phyloP scores from a whole-genome alignment of 176 grass and related monocot genomes.

The Avena atlantica region DNA sequence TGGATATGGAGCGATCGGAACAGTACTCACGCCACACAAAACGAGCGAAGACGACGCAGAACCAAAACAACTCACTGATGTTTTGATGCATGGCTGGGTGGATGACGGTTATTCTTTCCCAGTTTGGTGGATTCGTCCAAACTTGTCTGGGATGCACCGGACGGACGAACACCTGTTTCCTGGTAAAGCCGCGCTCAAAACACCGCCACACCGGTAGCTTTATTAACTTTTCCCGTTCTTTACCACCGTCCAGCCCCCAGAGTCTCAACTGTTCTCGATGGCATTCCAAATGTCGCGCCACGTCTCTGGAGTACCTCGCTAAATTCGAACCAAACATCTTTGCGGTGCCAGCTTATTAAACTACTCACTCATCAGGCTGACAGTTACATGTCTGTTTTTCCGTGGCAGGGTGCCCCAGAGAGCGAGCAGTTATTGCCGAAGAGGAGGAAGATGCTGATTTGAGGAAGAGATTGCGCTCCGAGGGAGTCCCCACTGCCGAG shows the following conservation, averaged over 20 bases:
- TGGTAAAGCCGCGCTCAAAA: neutral
- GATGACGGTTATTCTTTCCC: neutral
- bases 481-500: too few relatives aligned
- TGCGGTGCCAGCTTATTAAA: neutral
- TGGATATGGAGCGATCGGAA: neutral
- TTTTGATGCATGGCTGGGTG: neutral
- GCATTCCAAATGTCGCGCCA: neutral
- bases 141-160: neutral
- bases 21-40: neutral
- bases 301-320: neutral
- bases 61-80: neutral
- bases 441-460: too few relatives aligned
- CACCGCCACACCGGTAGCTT: conserved; percentile 23
- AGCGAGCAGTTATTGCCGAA: too few relatives aligned
- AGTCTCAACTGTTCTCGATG: neutral
- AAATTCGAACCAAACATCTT: neutral
- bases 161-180: neutral
- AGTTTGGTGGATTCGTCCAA: neutral
- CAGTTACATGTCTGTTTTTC: too few relatives aligned
- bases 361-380: neutral
- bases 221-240: conserved; percentile 13
- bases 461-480: too few relatives aligned
- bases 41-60: neutral
- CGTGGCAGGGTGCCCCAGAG: too few relatives aligned
- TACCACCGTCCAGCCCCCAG: neutral